Evolutionary conservation across 768 basidiomycete species (phyloP), one percentile per base, ranked within the genome.

Genomic region (Serendipita sp.): DNA sequence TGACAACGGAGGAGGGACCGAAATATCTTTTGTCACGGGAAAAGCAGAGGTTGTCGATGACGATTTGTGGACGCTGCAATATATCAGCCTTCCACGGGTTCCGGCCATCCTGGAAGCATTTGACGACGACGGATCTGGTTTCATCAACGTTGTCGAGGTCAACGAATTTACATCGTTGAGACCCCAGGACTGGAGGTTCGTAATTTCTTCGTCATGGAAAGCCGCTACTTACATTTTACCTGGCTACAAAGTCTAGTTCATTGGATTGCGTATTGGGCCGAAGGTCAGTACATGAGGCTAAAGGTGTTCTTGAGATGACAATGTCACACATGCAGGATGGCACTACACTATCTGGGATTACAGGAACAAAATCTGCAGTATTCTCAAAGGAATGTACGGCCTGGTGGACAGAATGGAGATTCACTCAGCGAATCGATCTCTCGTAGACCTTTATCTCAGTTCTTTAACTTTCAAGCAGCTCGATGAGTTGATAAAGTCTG

Each of bases 71-170:
- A 70, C 75, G 0, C 66, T 75, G 4, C 65, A 70, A 16, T 77
- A 73, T 64, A 72, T 79, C 47, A 70, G 71, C 47, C 65, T 76
- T 15, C 56, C 68, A 24, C 70, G 72, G 51, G 65, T 78, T 5
- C 75, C 74, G 24, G 68, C 72, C 0, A 69, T 78, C 45, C 68
- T 72, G 18, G 77, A 78, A 65, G 77, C 76, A 77, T 75, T 3
- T 76, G 76, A 0, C 77, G 75, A 44, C 69, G 77, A n/a, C 13
- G 38, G 38, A 5, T 41, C 38, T 5, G 38, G 38, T 13, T 41
- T 41, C 38, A 41, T 41, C 13, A 74, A 70, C 30, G 68, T 76
- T 7, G 68, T 68, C 7, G 75, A 76, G 41, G 73, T 72, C 0
- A 77, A 77, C 60, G 58, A 63, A 0, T 75, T 77, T 58, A 74